Base-by-base conservation (phyloP, 805 yeast species). In the Cyberlindnera maclurae region DNA sequence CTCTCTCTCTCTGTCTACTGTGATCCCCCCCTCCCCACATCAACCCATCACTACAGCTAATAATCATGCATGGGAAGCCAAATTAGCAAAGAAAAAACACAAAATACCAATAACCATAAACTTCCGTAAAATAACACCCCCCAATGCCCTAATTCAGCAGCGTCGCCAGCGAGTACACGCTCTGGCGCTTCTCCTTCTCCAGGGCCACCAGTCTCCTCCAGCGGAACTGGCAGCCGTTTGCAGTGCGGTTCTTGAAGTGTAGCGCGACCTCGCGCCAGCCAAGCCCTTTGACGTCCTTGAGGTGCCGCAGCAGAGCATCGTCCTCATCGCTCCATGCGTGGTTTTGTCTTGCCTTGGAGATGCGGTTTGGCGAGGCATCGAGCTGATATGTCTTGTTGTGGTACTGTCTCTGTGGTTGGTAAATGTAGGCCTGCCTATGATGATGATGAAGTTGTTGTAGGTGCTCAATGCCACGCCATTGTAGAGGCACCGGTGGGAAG, bases 211-310 rank as follows among this genome's bases (percentile, higher is more conserved):
- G 43, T 43, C 89, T 61, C 52, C 89, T 68, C 88, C 88, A 81
- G 48, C 89, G 69, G 55, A 79, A 79, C 56, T 79, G 86, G 53
- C 87, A 79, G 3, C 86, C 86, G 55, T 79, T 81, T 28, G 87
- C 81, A 8, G 88, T 81, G 48, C 89, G 62, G 54, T 75, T 77
- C 34, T 74, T 71, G 59, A 81, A 81, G 47, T 78, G 77, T 22
- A 73, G 59, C 3, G 85, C 77, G 41, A 81, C 80, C 45, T 82
- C 88, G 57, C 82, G 70, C 89, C 89, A 81, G 2, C 88, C 88
- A 39, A 80, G 63, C 53, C 77, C 79, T 52, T 73, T 76, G 43
- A 70, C 75, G 50, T 82, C 88, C 57, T 81, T 81, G 49, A 81
- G 63, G 46, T 74, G 75, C 35, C 82, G 64, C 39, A 79, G 59